Base-by-base conservation (phyloP, 1,284 basidiomycete species). In the Ceraceosorus guamensis region DNA sequence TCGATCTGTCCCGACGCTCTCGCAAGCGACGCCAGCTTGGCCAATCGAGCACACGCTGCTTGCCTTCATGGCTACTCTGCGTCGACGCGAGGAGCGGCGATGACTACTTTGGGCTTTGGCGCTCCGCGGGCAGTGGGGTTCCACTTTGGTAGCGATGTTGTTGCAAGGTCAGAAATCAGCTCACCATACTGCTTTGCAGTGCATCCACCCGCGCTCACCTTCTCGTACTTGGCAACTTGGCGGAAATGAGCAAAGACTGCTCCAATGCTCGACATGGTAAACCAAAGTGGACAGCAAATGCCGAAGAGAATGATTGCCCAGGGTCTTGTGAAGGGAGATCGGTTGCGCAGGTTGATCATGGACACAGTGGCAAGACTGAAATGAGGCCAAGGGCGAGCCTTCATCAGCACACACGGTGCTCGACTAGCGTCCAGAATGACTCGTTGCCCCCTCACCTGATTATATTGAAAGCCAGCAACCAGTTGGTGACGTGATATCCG, bases 201-300 rank as follows among this genome's bases (percentile, higher is more conserved):
- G 13, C 59, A 32, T 14, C 57, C 44, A 13, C 57, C 59, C 4
- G 57, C 45, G 47, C 59, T 61, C 59, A 56, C 59, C 35, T 70
- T 70, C 45, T 62, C 61, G 55, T 62, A 71, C 57, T 66, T 63
- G 60, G 65, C 52, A 13, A 71, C 60, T 53, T 71, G 63, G 5
- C 68, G 30, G 46, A 70, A 70, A 60, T 71, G 69, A 62, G 63
- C 65, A 48, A 66, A 70, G 55, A 71, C 68, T 32, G 59, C 48
- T 53, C 59, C 61, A 50, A 65, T 55, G 56, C 62, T 66, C 39
- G 67, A 60, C 34, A 56, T 58, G 50, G 55, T 64, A 58, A 61
- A 70, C 59, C 67, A 71, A 46, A 66, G 59, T 1, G 65, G 63
- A 0, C 65, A 53, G 5, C 65, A 33, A 7, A 65, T 31, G 8